phyloP scores from a whole-genome alignment of 129 eudicot species.

The Ambrosia trifida region DNA sequence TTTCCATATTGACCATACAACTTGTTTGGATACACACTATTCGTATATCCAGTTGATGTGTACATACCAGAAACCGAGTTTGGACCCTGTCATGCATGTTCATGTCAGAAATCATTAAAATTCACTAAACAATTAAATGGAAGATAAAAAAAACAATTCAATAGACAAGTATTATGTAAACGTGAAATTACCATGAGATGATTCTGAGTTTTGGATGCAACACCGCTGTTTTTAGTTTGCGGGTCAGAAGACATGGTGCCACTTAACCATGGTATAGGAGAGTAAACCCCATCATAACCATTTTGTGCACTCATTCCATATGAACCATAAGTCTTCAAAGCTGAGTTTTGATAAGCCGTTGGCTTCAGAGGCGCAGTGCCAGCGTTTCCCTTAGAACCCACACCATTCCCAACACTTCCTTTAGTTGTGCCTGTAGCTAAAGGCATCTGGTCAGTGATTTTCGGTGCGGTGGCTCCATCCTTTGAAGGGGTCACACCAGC shows the following conservation, averaged over 20 bases:
- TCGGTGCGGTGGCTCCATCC: slow-evolving; percentile 41
- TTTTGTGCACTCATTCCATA: slow-evolving; percentile 45
- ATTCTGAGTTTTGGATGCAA: slow-evolving; percentile 51
- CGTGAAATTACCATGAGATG: slow-evolving; percentile 45
- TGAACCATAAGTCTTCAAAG: slow-evolving; percentile 39
- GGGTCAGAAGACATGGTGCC: slow-evolving; percentile 43
- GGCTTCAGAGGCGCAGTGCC: slow-evolving; percentile 37
- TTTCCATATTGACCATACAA: slow-evolving; percentile 47
- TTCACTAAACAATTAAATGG: neutral
- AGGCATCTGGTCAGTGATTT: slow-evolving; percentile 37
- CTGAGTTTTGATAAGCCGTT: slow-evolving; percentile 41
- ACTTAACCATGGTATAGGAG: slow-evolving; percentile 61
- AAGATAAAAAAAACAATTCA: too few species aligned
- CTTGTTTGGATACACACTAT: slow-evolving; percentile 46
- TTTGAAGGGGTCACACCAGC: slow-evolving; percentile 34
- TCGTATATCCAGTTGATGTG: neutral
- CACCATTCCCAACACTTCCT: slow-evolving; percentile 39
- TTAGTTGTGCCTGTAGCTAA: slow-evolving; percentile 41
- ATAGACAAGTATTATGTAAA: neutral
- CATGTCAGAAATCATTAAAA: too few species aligned
- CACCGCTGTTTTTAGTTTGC: slow-evolving; percentile 34
- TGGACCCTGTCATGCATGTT: neutral
- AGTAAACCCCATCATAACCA: slow-evolving; percentile 48
- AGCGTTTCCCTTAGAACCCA: slow-evolving; percentile 46
- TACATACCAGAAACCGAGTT: neutral